phyloP scores from a whole-genome alignment of 768 basidiomycete genomes.

The Suillus variegatus region DNA sequence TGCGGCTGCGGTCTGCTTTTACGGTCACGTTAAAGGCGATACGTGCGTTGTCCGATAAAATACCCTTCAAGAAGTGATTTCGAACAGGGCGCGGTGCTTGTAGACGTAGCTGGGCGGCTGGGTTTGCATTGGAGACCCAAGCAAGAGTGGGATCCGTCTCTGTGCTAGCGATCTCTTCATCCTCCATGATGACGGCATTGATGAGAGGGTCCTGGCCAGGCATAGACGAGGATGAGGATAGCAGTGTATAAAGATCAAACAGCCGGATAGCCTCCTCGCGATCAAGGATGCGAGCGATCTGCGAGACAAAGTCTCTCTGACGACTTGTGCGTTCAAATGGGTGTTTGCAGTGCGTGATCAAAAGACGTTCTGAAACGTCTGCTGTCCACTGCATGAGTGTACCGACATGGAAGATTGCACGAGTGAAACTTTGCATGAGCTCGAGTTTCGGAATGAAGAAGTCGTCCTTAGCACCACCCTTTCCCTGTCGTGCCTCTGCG shows the following conservation, averaged over 20 bases:
- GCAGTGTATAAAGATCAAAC: conserved; percentile 7
- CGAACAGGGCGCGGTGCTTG: background rate
- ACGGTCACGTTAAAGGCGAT: background rate
- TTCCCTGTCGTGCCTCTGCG: conserved; percentile 7
- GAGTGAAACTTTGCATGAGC: conserved; percentile 14
- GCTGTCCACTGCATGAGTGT: conserved; percentile 29
- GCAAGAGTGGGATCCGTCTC: background rate
- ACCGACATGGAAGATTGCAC: conserved; percentile 18
- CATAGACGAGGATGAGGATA: background rate
- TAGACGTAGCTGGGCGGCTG: background rate
- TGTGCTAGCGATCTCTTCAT: background rate
- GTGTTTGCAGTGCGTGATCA: conserved; percentile 29
- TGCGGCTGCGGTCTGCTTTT: background rate
- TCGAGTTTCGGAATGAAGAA: conserved; percentile 28
- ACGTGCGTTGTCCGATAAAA: background rate
- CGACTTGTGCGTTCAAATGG: conserved; percentile 28
- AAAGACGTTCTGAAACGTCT: conserved; percentile 26
- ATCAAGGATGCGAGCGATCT: conserved; percentile 20
- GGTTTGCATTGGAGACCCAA: background rate
- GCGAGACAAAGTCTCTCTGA: conserved; percentile 21
- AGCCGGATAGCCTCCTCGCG: conserved; percentile 10
- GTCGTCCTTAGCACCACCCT: conserved; percentile 14
- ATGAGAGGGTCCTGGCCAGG: background rate
- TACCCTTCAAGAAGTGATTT: background rate
- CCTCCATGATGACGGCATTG: background rate